Percentiles rank a stretch among this genome's conserved stretches.
Conservation (phyloP, 495 filamentous ascomycete genomes). For the Friedmanniomyces simplex region DNA sequence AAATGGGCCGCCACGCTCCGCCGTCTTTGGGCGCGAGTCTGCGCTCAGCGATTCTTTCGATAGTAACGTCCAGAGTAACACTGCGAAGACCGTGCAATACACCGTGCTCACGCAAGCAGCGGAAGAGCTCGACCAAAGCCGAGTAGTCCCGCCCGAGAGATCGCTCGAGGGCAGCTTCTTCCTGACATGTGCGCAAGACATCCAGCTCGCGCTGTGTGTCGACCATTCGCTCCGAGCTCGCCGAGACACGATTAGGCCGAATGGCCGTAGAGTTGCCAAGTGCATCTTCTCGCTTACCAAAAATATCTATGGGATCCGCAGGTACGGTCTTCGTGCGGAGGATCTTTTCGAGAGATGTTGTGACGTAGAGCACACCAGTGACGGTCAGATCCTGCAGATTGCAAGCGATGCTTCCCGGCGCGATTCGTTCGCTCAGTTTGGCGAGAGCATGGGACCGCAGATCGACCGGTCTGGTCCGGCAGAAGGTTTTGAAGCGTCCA, state of each 20-base stretch:
- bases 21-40: background rate
- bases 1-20: background rate
- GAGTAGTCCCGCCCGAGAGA: background rate
- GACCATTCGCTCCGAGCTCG: background rate
- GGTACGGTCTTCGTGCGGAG: background rate
- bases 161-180: background rate
- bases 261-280: background rate
- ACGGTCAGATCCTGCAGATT: background rate
- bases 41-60: background rate
- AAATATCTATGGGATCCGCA: background rate
- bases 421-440: background rate
- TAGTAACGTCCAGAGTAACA: background rate
- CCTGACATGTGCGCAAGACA: background rate
- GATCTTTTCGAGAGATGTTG: background rate
- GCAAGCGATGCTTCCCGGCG: background rate
- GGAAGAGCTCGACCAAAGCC: background rate
- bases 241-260: background rate
- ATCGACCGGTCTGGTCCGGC: background rate
- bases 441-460: background rate
- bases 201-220: background rate
- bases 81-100: background rate
- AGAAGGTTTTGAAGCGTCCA: conserved; percentile 1
- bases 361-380: conserved; percentile 3
- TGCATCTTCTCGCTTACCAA: background rate
- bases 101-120: background rate